Base-by-base conservation (phyloP, 2,329 filamentous ascomycete genomes). In the Xylogone sp. region DNA sequence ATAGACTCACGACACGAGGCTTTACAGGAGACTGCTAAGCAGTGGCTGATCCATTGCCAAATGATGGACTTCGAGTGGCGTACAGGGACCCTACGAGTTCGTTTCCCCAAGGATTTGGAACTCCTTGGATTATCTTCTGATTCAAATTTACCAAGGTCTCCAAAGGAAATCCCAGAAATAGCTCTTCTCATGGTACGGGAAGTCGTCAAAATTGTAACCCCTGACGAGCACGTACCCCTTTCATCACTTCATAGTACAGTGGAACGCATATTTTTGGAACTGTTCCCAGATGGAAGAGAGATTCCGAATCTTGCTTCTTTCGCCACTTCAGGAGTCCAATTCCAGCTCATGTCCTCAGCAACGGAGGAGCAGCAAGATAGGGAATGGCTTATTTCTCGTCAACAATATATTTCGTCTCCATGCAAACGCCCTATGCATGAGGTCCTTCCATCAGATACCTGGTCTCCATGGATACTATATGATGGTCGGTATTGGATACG, bases 401-500 rank as follows among this genome's bases (percentile, higher is more conserved):
- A 63, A 46, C 59, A 52, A 22, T 54, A 59, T 45, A 27, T 16
- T 39, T 12, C 46, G 19, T 4, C 19, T 21, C 29, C 21, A 34
- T 6, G n/a, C n/a, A 3, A 44, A 5, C 24, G 20, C 10, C 34
- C 34, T 3, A 8, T 29, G 5, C 21, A 44, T 21, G 21, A 16
- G 31, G 21, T 50, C 21, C 48, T 42, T n/a, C 47, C 47, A 22
- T 31, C 29, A 31, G 22, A 45, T 45, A 19, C 10, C 22, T n/a
- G 42, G 39, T 47, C 19, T 3, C 45, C 58, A 2, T 68, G 64
- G 63, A 47, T 44, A 3, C 56, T 49, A 3, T 87, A 76, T 69
- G 83, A 87, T 63, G 78, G 81, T 0, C 78, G 83, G 2, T 86
- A 77, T 65, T 87, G 83, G 83, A 66, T 85, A 16, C 71, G 75